phyloP scores from a whole-genome alignment of 2,329 filamentous ascomycete species.

The Venturia oleaginea region DNA sequence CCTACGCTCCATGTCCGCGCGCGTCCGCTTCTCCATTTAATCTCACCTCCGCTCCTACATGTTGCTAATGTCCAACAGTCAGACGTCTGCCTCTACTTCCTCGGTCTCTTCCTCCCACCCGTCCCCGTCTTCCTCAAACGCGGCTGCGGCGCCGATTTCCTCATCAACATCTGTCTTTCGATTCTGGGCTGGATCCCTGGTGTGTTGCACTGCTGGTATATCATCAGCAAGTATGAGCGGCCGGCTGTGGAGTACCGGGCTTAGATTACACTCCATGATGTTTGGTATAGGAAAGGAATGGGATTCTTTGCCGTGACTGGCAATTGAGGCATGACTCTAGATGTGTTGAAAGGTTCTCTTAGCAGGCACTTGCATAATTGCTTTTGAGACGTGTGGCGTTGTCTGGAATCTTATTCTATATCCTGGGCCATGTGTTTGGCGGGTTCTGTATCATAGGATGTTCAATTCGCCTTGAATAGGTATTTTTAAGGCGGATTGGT shows the following conservation, averaged over 20 bases:
- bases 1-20: neutral
- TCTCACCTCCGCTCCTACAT: neutral
- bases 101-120: conserved; percentile 29
- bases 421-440: no score
- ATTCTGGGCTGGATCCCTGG: conserved; percentile 28
- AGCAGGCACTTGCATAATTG: no score
- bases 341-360: no score
- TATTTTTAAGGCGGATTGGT: no score
- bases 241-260: neutral
- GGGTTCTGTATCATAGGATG: no score
- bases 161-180: conserved; percentile 32
- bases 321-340: no score
- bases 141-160: conserved; percentile 30
- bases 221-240: conserved; percentile 12
- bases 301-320: no score
- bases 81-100: conserved; percentile 24
- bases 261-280: neutral
- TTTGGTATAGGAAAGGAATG: neutral
- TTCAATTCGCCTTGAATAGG: no score
- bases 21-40: neutral
- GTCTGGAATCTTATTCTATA: no score
- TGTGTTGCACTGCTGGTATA: conserved; percentile 19
- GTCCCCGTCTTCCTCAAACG: conserved; percentile 32
- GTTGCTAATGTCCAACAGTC: conserved; percentile 15
- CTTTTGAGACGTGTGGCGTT: no score